phyloP scores from a whole-genome alignment of 345 rosid genomes.

The Lepidium africanum region DNA sequence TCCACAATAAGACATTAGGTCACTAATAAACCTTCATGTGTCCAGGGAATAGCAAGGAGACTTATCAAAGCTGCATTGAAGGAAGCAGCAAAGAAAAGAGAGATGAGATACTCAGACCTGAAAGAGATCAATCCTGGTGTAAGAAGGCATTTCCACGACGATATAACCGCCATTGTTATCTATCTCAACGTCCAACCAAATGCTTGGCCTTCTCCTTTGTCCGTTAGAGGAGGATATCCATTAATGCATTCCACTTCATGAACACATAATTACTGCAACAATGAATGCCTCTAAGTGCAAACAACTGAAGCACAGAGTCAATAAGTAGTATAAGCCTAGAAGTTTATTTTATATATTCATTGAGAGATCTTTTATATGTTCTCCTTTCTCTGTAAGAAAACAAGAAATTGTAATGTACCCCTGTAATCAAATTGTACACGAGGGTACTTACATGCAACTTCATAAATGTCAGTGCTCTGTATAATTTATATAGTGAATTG shows the following conservation, averaged over 20 bases:
- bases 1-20: too few relatives aligned
- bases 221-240: slow-evolving; percentile 44
- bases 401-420: slow-evolving; percentile 6
- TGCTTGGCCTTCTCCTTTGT: slow-evolving; percentile 27
- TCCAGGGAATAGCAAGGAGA: slow-evolving; percentile 69
- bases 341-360: not conserved
- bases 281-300: not conserved
- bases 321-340: slow-evolving; percentile 15
- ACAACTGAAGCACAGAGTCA: not conserved
- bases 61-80: slow-evolving; percentile 55
- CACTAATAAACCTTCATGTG: not conserved
- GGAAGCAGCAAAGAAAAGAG: slow-evolving; percentile 80
- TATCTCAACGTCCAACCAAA: slow-evolving; percentile 32
- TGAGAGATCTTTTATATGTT: slow-evolving; percentile 9
- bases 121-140: slow-evolving; percentile 55
- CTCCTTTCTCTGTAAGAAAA: not conserved
- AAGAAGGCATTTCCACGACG: slow-evolving; percentile 70
- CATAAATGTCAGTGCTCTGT: not conserved
- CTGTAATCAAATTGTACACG: slow-evolving; percentile 22
- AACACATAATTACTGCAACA: not conserved
- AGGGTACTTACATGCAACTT: slow-evolving; percentile 10
- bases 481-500: not conserved
- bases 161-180: slow-evolving; percentile 31
- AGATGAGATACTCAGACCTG: slow-evolving; percentile 72
- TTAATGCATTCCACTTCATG: slow-evolving; percentile 18